Evolutionary conservation across 306 rosid species (phyloP).

Genomic region (Casuarina glauca): DNA sequence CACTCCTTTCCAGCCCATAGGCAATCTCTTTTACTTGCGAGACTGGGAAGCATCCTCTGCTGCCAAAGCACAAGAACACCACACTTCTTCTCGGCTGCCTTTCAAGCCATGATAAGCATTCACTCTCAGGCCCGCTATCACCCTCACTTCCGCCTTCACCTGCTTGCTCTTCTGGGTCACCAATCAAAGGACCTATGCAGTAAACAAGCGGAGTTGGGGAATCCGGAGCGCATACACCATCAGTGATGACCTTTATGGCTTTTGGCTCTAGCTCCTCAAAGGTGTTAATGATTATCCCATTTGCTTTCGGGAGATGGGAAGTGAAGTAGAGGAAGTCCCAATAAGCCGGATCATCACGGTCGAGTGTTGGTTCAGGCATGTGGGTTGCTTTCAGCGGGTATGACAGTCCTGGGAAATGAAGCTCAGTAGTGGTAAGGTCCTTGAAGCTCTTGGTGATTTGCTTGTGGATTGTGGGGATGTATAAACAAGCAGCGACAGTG

Average conservation of each 20-base stretch:
- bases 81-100: slow-evolving; percentile 29
- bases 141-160: neutral
- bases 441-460: slow-evolving; percentile 19
- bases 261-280: slow-evolving; percentile 22
- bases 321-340: slow-evolving; percentile 18
- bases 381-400: slow-evolving; percentile 20
- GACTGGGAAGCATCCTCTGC: slow-evolving; percentile 19
- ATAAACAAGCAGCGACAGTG: neutral
- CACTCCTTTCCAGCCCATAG: slow-evolving; percentile 28
- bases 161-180: neutral
- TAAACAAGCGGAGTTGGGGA: slow-evolving; percentile 17
- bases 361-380: slow-evolving; percentile 9
- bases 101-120: slow-evolving; percentile 26
- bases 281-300: slow-evolving; percentile 26
- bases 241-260: slow-evolving; percentile 6
- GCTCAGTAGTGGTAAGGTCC: neutral
- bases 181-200: slow-evolving; percentile 23
- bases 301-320: slow-evolving; percentile 13
- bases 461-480: slow-evolving; percentile 21
- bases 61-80: slow-evolving; percentile 30
- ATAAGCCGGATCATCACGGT: slow-evolving; percentile 14
- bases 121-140: no score
- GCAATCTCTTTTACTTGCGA: slow-evolving; percentile 29
- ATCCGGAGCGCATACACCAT: slow-evolving; percentile 18
- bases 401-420: slow-evolving; percentile 19